Percentiles rank a stretch among this genome's conserved stretches.
phyloP scores from a whole-genome alignment of 495 filamentous ascomycete species.

The Podospora comata region DNA sequence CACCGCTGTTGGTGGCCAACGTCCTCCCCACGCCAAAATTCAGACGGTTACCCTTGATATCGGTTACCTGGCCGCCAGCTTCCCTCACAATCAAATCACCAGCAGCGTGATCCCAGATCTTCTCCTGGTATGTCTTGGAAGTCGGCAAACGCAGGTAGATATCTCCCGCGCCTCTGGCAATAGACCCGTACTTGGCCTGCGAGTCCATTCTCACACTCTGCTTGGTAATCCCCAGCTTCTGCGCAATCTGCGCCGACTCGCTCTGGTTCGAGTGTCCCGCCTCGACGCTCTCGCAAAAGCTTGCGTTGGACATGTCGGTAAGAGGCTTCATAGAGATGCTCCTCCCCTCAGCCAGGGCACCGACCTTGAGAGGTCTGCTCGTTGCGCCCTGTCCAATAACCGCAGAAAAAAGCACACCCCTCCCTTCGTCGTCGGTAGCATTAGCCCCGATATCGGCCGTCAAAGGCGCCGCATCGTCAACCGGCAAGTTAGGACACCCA shows the following conservation, averaged over 20 bases:
- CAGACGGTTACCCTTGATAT: slow-evolving; percentile 72
- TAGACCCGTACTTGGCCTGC: slow-evolving; percentile 94
- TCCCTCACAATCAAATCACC: slow-evolving; percentile 92
- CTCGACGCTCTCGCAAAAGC: slow-evolving; percentile 95
- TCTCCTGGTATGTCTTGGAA: slow-evolving; percentile 86
- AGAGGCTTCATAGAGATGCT: slow-evolving; percentile 75
- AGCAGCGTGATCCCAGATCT: slow-evolving; percentile 99
- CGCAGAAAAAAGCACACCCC: slow-evolving; percentile 82
- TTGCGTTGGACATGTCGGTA: slow-evolving; percentile 68
- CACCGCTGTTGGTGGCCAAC: slow-evolving; percentile 82
- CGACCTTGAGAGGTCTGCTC: slow-evolving; percentile 64
- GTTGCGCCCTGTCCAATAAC: slow-evolving; percentile 72
- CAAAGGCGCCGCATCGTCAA: slow-evolving; percentile 69
- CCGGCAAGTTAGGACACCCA: slow-evolving; percentile 89
- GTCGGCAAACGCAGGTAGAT: slow-evolving; percentile 88
- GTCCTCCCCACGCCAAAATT: slow-evolving; percentile 87
- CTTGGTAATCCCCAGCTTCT: slow-evolving; percentile 77
- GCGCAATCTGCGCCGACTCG: slow-evolving; percentile 80
- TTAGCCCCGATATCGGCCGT: slow-evolving; percentile 63
- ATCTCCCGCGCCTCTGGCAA: slow-evolving; percentile 93
- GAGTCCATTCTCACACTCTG: slow-evolving; percentile 91
- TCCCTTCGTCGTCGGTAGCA: slow-evolving; percentile 60
- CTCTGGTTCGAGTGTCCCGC: slow-evolving; percentile 83
- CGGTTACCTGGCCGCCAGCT: slow-evolving; percentile 87
- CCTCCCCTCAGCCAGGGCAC: slow-evolving; percentile 55